A percentile compares a stretch with the other conserved stretches of the same genome.
These are phyloP conservation scores for Citropsis articulata DNA, from an alignment of 345 rosid species.

Conservation along the genomic window DNA sequence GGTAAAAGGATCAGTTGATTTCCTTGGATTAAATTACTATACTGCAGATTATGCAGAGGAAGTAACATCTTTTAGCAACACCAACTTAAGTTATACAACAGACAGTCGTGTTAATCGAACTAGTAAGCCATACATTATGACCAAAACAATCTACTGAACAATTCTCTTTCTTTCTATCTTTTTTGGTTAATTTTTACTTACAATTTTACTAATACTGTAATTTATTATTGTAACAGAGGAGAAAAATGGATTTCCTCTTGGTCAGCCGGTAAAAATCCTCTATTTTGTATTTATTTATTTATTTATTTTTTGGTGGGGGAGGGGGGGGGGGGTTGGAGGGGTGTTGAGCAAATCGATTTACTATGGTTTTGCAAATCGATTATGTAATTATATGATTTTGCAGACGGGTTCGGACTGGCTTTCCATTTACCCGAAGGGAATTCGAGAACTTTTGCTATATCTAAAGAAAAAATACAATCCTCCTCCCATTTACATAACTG, in stretches of 20 bases:
- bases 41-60: conserved; percentile 37
- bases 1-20: conserved; percentile 53
- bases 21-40: conserved; percentile 57
- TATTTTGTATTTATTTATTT: no score
- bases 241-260: conserved; percentile 15
- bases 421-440: conserved; percentile 25
- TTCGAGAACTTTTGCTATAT: conserved; percentile 14
- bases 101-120: conserved; percentile 27
- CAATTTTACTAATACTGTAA: no score
- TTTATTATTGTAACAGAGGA: neutral
- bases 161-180: neutral
- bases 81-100: conserved; percentile 20
- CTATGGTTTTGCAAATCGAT: no score
- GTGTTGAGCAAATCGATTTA: no score
- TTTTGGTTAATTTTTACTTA: no score
- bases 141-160: neutral
- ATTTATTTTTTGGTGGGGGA: no score
- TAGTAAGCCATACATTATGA: conserved; percentile 7
- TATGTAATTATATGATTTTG: neutral
- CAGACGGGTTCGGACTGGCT: conserved; percentile 25
- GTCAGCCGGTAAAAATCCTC: conserved; percentile 3
- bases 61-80: conserved; percentile 4
- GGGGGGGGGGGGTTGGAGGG: no score
- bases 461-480: conserved; percentile 15
- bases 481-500: conserved; percentile 1